A percentile compares a stretch with the other conserved stretches of the same genome.
Evolutionary conservation across 2,329 filamentous ascomycete species (phyloP).

Genomic region (Pseudocercospora pini-densiflorae): DNA sequence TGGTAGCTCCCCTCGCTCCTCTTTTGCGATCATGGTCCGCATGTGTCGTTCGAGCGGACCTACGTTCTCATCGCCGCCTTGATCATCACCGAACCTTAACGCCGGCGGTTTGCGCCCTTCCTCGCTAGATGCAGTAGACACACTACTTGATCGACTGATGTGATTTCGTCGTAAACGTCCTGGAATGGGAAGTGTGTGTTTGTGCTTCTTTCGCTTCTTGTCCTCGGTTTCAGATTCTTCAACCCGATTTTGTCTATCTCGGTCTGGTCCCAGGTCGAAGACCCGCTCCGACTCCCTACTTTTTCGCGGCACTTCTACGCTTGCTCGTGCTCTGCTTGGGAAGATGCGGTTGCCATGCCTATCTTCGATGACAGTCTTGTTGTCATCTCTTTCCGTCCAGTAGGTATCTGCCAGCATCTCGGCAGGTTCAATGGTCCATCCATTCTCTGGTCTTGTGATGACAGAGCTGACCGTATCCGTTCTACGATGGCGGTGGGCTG

Average conservation of each 20-base stretch:
- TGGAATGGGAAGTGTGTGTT: slow-evolving; percentile 28
- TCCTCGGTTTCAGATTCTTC: slow-evolving; percentile 27
- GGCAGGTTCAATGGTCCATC: slow-evolving; percentile 82
- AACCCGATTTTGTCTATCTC: slow-evolving; percentile 8
- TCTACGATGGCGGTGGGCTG: slow-evolving; percentile 37
- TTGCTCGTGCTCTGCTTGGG: slow-evolving; percentile 40
- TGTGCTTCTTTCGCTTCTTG: slow-evolving; percentile 14
- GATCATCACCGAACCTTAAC: slow-evolving; percentile 50
- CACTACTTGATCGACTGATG: slow-evolving; percentile 33
- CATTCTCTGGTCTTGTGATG: slow-evolving; percentile 72
- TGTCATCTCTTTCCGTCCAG: slow-evolving; percentile 83
- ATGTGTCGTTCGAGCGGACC: slow-evolving; percentile 54
- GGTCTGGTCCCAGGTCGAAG: slow-evolving; percentile 16
- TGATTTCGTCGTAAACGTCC: slow-evolving; percentile 31
- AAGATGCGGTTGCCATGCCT: slow-evolving; percentile 76
- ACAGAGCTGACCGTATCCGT: slow-evolving; percentile 58
- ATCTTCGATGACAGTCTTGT: slow-evolving; percentile 82
- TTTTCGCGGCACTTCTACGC: slow-evolving; percentile 30
- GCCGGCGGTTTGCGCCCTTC: slow-evolving; percentile 48
- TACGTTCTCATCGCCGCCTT: slow-evolving; percentile 47
- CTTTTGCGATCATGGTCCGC: slow-evolving; percentile 48
- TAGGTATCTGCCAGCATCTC: slow-evolving; percentile 88
- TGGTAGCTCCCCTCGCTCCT: slow-evolving; percentile 43
- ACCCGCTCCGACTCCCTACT: slow-evolving; percentile 29
- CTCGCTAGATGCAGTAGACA: slow-evolving; percentile 36